A percentile compares a stretch with the other conserved stretches of the same genome.
phyloP scores from a whole-genome alignment of 129 eudicot species.

The Chrysanthemum lavandulifolium region DNA sequence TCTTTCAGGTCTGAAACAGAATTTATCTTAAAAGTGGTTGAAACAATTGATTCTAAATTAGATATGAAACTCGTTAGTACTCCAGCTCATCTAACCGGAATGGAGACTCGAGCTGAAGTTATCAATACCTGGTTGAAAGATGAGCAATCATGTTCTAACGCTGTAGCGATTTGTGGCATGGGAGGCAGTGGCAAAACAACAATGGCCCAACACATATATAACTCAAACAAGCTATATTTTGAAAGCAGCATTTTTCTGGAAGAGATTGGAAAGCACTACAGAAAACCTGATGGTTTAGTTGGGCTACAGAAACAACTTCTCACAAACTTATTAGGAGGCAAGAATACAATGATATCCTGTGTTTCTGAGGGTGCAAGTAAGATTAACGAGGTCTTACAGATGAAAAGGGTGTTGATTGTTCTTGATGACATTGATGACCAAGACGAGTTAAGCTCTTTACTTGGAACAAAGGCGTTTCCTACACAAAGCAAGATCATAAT shows the following conservation, averaged over 20 bases:
- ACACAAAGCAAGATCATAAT: conserved; percentile 23
- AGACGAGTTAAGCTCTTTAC: conserved; percentile 13
- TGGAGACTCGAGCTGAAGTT: conserved; percentile 11
- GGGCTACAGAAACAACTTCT: conserved; percentile 19
- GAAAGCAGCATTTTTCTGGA: background rate
- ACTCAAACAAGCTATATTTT: conserved; percentile 8
- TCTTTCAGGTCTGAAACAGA: conserved; percentile 17
- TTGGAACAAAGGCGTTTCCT: conserved; percentile 5
- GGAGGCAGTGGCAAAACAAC: conserved; percentile 24
- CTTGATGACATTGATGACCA: conserved; percentile 25
- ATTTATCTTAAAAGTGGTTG: conserved; percentile 7
- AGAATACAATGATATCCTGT: background rate
- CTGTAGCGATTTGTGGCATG: conserved; percentile 24
- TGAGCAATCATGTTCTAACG: background rate
- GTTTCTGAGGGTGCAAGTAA: conserved; percentile 6
- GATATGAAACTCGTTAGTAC: background rate
- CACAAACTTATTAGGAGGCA: background rate
- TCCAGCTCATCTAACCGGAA: background rate
- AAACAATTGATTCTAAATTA: conserved; percentile 1
- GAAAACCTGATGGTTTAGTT: background rate
- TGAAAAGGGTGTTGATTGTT: conserved; percentile 5
- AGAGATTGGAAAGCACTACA: conserved; percentile 12
- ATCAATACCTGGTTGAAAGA: conserved; percentile 10
- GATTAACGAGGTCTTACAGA: background rate
- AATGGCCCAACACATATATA: conserved; percentile 15